Conservation (phyloP, 176 grass and related monocot genomes). For the Rhynchospora pubera region DNA sequence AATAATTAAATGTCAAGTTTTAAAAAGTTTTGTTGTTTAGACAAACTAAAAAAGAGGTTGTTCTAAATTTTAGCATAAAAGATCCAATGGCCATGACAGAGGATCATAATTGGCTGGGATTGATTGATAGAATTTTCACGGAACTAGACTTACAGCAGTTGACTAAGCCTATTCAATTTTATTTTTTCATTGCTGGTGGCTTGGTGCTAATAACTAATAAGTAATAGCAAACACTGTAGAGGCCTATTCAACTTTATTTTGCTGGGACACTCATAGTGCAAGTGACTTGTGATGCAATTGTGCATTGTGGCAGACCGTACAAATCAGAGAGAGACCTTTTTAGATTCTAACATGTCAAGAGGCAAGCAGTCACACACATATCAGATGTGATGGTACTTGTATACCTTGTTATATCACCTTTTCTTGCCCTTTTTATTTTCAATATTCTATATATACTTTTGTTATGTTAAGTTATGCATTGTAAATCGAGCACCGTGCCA, state of each 20-base stretch:
- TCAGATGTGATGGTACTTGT: neutral
- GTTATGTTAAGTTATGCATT: neutral
- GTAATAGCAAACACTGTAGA: neutral
- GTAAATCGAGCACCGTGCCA: conserved; percentile 5
- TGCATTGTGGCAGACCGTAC: neutral
- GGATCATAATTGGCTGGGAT: too few relatives aligned
- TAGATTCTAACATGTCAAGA: neutral
- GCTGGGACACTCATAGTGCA: neutral
- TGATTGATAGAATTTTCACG: too few relatives aligned
- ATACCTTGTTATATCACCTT: neutral
- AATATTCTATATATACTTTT: neutral
- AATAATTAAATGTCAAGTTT: too few relatives aligned
- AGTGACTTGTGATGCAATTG: neutral
- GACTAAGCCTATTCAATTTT: neutral
- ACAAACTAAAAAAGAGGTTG: neutral
- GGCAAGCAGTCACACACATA: neutral
- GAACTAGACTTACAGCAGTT: too few relatives aligned
- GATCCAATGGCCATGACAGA: too few relatives aligned
- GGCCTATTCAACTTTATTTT: neutral
- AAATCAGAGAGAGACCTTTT: neutral
- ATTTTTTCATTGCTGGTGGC: neutral
- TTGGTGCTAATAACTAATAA: neutral
- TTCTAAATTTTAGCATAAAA: neutral
- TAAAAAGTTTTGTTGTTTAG: neutral
- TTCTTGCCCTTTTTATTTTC: neutral